Conservation (phyloP, 768 basidiomycete genomes). For the Phallus indusiatus region DNA sequence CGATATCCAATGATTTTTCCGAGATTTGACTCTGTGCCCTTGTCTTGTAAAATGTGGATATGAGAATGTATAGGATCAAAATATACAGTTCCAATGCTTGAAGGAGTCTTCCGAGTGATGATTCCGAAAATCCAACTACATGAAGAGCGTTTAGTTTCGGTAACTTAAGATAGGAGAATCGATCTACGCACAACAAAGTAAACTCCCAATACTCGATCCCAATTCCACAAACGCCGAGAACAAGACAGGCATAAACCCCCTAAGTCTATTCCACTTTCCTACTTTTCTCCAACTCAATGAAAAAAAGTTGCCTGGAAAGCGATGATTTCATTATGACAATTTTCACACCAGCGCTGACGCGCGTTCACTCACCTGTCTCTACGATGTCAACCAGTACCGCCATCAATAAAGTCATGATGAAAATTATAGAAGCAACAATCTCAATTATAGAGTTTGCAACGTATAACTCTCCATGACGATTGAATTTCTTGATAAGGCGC, state of each 20-base stretch:
- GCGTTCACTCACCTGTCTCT: not conserved
- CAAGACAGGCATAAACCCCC: slow-evolving; percentile 40
- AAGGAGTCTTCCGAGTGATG: slow-evolving; percentile 55
- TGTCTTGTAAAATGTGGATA: slow-evolving; percentile 29
- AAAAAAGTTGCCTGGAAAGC: not conserved
- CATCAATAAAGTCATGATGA: slow-evolving; percentile 49
- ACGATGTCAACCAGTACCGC: slow-evolving; percentile 32
- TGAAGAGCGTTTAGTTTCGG: slow-evolving; percentile 10
- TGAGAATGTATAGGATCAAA: slow-evolving; percentile 47
- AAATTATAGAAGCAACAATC: slow-evolving; percentile 45
- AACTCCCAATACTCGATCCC: slow-evolving; percentile 45
- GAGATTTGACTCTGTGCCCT: not conserved
- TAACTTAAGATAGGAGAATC: not conserved
- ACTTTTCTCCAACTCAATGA: not conserved
- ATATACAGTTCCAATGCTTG: slow-evolving; percentile 52
- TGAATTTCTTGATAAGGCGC: slow-evolving; percentile 36
- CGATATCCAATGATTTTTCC: not conserved
- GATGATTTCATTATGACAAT: not conserved
- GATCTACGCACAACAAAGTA: slow-evolving; percentile 43
- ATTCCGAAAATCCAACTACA: slow-evolving; percentile 61
- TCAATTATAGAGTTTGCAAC: slow-evolving; percentile 48
- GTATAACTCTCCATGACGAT: slow-evolving; percentile 39
- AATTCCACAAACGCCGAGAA: slow-evolving; percentile 42
- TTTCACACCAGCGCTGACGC: not conserved
- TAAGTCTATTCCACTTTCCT: slow-evolving; percentile 29